These are phyloP conservation scores for Geotrichum australiense DNA, from an alignment of 1,139 yeast species.

Conservation along the genomic window DNA sequence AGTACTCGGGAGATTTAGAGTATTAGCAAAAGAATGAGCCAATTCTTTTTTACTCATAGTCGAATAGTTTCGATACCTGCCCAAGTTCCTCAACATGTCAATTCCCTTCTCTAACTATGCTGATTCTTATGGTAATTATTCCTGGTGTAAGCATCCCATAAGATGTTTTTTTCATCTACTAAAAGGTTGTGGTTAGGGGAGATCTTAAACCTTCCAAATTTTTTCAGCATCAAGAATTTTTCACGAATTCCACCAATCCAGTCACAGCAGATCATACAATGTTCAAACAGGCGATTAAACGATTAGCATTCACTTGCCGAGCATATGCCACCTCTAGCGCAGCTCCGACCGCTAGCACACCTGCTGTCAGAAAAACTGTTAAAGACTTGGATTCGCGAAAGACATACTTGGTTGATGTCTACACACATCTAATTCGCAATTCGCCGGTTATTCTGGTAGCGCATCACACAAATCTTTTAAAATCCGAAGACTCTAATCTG, in stretches of 20 bases:
- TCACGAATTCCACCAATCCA: background rate
- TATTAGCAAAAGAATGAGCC: conserved; percentile 39
- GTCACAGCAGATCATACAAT: background rate
- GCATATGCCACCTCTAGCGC: background rate
- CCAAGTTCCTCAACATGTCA: background rate
- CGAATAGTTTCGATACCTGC: background rate
- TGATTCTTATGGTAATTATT: too few relatives aligned
- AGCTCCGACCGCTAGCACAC: conserved; percentile 1
- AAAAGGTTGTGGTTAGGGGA: conserved; percentile 3
- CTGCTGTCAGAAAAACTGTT: conserved; percentile 14
- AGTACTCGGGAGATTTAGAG: conserved; percentile 48
- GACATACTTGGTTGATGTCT: conserved; percentile 74
- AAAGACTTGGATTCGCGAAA: conserved; percentile 42
- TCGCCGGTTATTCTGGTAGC: conserved; percentile 65
- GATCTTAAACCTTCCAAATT: conserved; percentile 1
- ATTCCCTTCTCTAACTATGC: too few relatives aligned
- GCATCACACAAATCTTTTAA: conserved; percentile 76
- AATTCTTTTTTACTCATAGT: conserved; percentile 7
- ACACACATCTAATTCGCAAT: conserved; percentile 60
- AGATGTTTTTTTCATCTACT: too few relatives aligned
- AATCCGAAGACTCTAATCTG: conserved; percentile 56
- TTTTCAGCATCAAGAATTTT: conserved; percentile 6
- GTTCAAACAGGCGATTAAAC: background rate
- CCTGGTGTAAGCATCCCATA: too few relatives aligned
- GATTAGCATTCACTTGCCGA: background rate